Conservation (phyloP, 345 rosid species). For the Sapria himalayana region DNA sequence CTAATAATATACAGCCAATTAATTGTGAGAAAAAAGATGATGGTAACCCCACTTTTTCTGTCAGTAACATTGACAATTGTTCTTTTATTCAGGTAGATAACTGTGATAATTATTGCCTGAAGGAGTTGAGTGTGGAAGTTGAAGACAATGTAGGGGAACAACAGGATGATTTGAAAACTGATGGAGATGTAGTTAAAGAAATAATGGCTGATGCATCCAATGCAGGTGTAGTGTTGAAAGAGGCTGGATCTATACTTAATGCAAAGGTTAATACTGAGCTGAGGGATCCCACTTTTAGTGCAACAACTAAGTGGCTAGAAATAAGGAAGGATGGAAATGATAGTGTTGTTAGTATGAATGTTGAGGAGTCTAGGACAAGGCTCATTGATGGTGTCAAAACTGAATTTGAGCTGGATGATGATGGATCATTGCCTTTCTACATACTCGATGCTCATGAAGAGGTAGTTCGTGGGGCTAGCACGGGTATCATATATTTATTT, state of each 20-base stretch:
- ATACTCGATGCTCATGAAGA: constrained; percentile 75
- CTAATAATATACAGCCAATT: not conserved
- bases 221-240: constrained; percentile 18
- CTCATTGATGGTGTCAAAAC: constrained; percentile 18
- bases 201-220: constrained; percentile 4
- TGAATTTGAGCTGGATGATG: constrained; percentile 50
- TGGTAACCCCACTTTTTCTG: too few relatives aligned
- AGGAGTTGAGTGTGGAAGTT: constrained; percentile 10
- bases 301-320: constrained; percentile 72
- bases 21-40: constrained; percentile 14
- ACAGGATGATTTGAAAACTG: constrained; percentile 1
- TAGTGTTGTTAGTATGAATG: constrained; percentile 7
- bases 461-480: constrained; percentile 53
- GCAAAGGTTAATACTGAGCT: constrained; percentile 40
- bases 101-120: too few relatives aligned
- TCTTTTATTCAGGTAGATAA: too few relatives aligned
- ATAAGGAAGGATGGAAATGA: constrained; percentile 24
- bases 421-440: constrained; percentile 58
- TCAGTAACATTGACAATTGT: too few relatives aligned
- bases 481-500: constrained; percentile 66
- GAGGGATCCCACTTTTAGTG: constrained; percentile 49
- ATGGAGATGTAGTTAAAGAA: constrained; percentile 10
- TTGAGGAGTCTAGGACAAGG: constrained; percentile 12
- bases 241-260: constrained; percentile 27
- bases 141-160: constrained; percentile 6